A percentile compares a stretch with the other conserved stretches of the same genome.
Conservation (phyloP, 805 yeast genomes). For the Phaffomyces thermotolerans region DNA sequence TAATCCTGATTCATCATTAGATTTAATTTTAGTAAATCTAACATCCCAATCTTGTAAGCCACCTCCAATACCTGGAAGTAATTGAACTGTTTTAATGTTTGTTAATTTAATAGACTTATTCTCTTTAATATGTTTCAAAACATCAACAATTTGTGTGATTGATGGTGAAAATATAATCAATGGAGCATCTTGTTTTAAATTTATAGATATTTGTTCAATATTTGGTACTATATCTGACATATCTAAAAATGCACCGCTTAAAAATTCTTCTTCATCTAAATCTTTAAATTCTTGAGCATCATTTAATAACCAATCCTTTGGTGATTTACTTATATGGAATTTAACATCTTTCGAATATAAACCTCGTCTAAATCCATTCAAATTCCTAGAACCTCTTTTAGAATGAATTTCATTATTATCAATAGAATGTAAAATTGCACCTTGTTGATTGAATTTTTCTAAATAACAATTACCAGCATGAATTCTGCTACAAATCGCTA, state of each 20-base stretch:
- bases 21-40: conserved; percentile 31
- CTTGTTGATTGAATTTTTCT: conserved; percentile 25
- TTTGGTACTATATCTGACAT: conserved; percentile 37
- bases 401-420: conserved; percentile 36
- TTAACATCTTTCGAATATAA: conserved; percentile 38
- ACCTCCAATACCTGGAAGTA: conserved; percentile 43
- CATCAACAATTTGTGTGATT: conserved; percentile 39
- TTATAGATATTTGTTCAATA: conserved; percentile 25
- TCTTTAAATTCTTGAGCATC: conserved; percentile 22
- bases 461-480: conserved; percentile 39
- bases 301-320: conserved; percentile 32
- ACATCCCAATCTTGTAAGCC: conserved; percentile 48
- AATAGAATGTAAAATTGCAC: conserved; percentile 40
- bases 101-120: conserved; percentile 27
- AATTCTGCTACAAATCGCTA: conserved; percentile 35
- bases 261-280: conserved; percentile 23
- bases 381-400: conserved; percentile 33
- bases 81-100: conserved; percentile 33
- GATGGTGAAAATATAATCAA: conserved; percentile 41
- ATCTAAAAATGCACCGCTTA: conserved; percentile 40
- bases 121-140: conserved; percentile 27
- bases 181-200: conserved; percentile 35
- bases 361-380: conserved; percentile 35
- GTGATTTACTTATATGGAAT: conserved; percentile 36
- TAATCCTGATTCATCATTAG: conserved; percentile 32